These are phyloP conservation scores for Monilinia vaccinii-corymbosi DNA, from an alignment of 2,329 filamentous ascomycete genomes.

Conservation along the genomic window DNA sequence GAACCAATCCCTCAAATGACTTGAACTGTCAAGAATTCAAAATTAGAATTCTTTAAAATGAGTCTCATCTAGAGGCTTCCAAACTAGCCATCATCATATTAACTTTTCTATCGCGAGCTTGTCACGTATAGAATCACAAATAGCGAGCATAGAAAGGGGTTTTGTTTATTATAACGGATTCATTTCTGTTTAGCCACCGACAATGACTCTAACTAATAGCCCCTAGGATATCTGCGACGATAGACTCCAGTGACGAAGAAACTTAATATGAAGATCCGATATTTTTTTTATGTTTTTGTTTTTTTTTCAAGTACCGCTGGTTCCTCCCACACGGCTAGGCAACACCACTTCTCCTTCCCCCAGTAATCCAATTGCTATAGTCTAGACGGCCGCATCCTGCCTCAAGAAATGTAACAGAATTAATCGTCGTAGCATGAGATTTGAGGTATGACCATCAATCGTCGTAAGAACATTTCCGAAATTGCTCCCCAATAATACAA, in stretches of 20 bases:
- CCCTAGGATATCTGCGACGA: background rate
- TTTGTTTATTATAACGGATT: constrained; percentile 6
- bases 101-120: background rate
- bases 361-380: constrained; percentile 6
- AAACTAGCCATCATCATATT: too few species aligned
- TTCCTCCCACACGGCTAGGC: background rate
- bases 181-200: constrained; percentile 5
- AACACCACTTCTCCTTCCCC: constrained; percentile 1
- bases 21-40: too few species aligned
- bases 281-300: constrained; percentile 3
- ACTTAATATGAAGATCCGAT: constrained; percentile 5
- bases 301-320: constrained; percentile 3
- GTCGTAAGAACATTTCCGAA: constrained; percentile 7
- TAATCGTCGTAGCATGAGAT: constrained; percentile 1
- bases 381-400: background rate
- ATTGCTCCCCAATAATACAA: constrained; percentile 7
- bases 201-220: background rate
- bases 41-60: too few species aligned
- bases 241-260: constrained; percentile 1
- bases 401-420: constrained; percentile 4
- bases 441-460: constrained; percentile 4
- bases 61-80: too few species aligned
- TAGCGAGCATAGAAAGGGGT: background rate
- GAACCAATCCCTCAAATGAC: too few species aligned
- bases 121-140: background rate